Evolutionary conservation across 805 yeast species (phyloP), one percentile per base, ranked within the genome.

Genomic region (Ogataea dorogensis): DNA sequence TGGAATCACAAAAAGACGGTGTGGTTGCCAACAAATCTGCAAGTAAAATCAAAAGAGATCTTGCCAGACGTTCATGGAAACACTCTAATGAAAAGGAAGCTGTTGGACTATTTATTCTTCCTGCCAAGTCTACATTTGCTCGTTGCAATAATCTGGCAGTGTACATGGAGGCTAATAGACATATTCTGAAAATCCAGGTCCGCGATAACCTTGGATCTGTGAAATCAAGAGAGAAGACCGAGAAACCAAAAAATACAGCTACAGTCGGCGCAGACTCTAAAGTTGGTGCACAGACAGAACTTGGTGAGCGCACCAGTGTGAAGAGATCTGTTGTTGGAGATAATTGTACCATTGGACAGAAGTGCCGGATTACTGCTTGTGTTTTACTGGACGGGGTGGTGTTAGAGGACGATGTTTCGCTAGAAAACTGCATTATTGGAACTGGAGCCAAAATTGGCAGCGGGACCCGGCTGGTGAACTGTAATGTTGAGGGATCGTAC

Each of bases 41-140:
- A 23, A 72, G 73, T 15, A 84, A 84, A 53, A 70, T 89, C 16
- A 73, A 88, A 26, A 76, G 98, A 53, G 96, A 88, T 53, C 63
- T 91, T 40, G 94, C 95, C 3, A 76, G 98, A 60, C 76, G 95
- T 45, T 81, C 96, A 2, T 93, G 98, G 98, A 75, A 74, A 50
- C 96, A 88, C 56, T 68, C 82, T 0, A 50, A 54, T 5, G 55
- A 61, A 7, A 68, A 69, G 44, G 86, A 79, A 37, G 73, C 80
- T 1, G 73, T 93, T 12, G 83, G 83, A 4, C 67, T 91, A 49
- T 73, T 82, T 44, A 71, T 80, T 16, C 57, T 89, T 17, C 95
- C 96, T 3, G 67, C 72, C 18, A 75, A 79, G 41, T 76, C 83
- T 9, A 66, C 73, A 2, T 89, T 89, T 53, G 71, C 86, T 42